Base-by-base conservation (phyloP, 108 stramenopile genomes). In the Schizochytrium sp. region DNA sequence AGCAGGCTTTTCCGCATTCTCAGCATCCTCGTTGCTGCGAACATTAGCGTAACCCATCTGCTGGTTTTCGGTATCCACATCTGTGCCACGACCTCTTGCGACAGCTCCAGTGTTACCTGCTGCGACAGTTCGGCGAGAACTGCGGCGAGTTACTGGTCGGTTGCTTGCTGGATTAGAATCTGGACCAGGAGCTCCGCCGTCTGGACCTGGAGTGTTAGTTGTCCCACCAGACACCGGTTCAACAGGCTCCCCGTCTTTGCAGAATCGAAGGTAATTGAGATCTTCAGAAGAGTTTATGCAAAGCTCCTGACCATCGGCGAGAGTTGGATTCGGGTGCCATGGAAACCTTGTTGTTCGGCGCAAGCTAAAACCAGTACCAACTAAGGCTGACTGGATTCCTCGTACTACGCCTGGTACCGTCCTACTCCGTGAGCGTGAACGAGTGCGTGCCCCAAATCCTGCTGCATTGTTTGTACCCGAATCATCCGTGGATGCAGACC, bases 121-220 rank as follows among this genome's bases (percentile, higher is more conserved):
- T 44, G 13, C 28, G 40, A 8, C 64, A 0, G 64, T 15, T 8
- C 64, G 64, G 42, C 64, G 64, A 7, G 64, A 69, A 44, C 64
- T 69, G 64, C 64, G 64, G 0, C 64, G 64, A 38, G 64, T 69
- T 44, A 69, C 64, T 38, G 64, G 64, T 44, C 64, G 28, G 28
- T 28, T 28, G 28, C 28, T 28, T 28, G 28, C 28, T 28, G 28
- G 28, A 28, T 28, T 28, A 28, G 28, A 28, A 28, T 28, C 28
- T 28, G 28, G 28, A 28, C 28, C 28, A 28, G 28, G 28, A 28
- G 28, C 28, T 28, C 28, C 28, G 28, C 28, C 28, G 28, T 28
- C 28, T 28, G 28, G 28, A 28, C 28, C 28, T 28, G 28, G 28
- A 28, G 28, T 28, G 28, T 28, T 60, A 60, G 59, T n/a, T 17